Base-by-base conservation (phyloP, 345 rosid genomes). In the Pugionium dolabratum region DNA sequence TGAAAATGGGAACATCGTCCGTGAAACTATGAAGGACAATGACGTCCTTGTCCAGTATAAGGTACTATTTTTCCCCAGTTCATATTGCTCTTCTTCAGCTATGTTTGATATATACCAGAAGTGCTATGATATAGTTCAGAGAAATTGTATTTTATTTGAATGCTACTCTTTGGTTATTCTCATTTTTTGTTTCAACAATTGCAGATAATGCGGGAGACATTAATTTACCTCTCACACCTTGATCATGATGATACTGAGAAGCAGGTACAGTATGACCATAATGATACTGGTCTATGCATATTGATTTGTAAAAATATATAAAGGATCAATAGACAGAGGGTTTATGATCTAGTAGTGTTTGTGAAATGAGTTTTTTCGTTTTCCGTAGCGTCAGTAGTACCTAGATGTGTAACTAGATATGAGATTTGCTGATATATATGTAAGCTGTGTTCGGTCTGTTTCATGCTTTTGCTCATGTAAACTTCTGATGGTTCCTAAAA, bases 231-330 rank as follows among this genome's bases (percentile, higher is more conserved):
- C 67, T 83, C 99, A 40, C 98, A 95, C 76, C 95, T 95, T 58
- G 99, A 95, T 69, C 98, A 95, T 25, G 97, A 91, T 30, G 99
- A 95, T 75, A 95, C 99, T 18, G 99, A 95, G 79, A 91, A 89
- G 76, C 98, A 91, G 97, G 99, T 94, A 80, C 42, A 5, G 25
- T 51, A 33, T 53, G 58, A 45, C 55, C 48, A 7, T 54, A 42
- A n/a, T 60, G 62, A 37, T 65, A 51, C 41, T 45, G 11, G 66
- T 50, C 48, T 58, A 3, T 57, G 42, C 42, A 36, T 46, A 45
- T 53, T 37, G 18, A 51, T 66, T 44, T 65, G n/a, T 43, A 50
- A 28, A 54, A 62, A 37, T 25, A 39, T 57, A 33, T 32, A 34
- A 36, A 40, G 54, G 52, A 18, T 52, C 44, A 51, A 6, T 10